These are phyloP conservation scores for Candida peoriensis DNA, from an alignment of 805 yeast genomes.

Conservation along the genomic window DNA sequence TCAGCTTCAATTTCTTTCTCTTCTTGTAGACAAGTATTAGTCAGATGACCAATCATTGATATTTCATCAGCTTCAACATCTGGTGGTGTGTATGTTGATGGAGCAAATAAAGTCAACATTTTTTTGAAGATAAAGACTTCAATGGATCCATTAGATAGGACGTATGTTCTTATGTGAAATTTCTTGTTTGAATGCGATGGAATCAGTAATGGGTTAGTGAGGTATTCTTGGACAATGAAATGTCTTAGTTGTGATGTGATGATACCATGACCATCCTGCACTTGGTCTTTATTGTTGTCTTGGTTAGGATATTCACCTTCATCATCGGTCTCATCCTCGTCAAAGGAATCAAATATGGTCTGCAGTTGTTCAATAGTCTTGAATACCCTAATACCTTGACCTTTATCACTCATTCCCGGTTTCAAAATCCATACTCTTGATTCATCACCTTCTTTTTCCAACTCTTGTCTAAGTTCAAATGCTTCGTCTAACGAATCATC, in stretches of 20 bases:
- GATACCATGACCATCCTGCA: slow-evolving; percentile 51
- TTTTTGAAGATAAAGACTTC: slow-evolving; percentile 74
- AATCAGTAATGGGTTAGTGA: slow-evolving; percentile 62
- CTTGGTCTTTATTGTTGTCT: too few relatives aligned
- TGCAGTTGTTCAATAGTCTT: slow-evolving; percentile 75
- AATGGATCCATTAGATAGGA: slow-evolving; percentile 68
- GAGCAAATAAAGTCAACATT: slow-evolving; percentile 81
- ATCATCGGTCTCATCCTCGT: slow-evolving; percentile 62
- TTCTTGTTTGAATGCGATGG: slow-evolving; percentile 58
- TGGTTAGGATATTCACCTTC: too few relatives aligned
- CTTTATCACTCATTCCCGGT: slow-evolving; percentile 96
- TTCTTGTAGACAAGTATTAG: slow-evolving; percentile 89
- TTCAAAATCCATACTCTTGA: slow-evolving; percentile 80
- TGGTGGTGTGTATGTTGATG: slow-evolving; percentile 35
- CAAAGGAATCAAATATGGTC: slow-evolving; percentile 78
- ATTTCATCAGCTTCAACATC: slow-evolving; percentile 38
- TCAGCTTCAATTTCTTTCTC: slow-evolving; percentile 33
- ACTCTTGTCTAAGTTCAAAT: slow-evolving; percentile 78
- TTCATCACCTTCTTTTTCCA: slow-evolving; percentile 53
- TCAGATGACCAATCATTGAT: slow-evolving; percentile 60
- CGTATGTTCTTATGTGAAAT: slow-evolving; percentile 86
- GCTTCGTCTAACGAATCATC: slow-evolving; percentile 93
- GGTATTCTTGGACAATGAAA: slow-evolving; percentile 83
- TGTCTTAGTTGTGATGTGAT: slow-evolving; percentile 86
- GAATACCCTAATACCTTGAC: slow-evolving; percentile 90